Base-by-base conservation (phyloP, 345 rosid genomes). In the Aethionema arabicum region DNA sequence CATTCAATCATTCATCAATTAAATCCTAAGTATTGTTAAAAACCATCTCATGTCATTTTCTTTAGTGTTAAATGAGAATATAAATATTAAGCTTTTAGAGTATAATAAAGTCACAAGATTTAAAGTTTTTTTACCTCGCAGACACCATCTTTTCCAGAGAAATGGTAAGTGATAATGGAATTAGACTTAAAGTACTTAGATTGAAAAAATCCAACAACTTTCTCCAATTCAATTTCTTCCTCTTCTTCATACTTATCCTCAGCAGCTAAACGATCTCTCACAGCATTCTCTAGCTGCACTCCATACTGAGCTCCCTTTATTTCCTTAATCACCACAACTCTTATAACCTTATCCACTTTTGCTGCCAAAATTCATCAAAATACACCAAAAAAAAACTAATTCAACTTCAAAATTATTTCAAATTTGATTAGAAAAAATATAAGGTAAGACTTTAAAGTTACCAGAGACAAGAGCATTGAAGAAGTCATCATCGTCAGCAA, bases 221-320 rank as follows among this genome's bases (percentile, higher is more conserved):
- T 84, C 81, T 92, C 96, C 5, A 92, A 69, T 15, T 82, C 98
- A 4, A 57, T 80, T 70, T 89, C 98, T 65, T 92, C 98, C 58
- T 89, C 96, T 42, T 92, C 98, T 59, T 92, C 95, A 48, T 92
- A 92, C 72, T 85, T 81, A 71, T 92, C 98, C 2, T 58, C 88
- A 2, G 72, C 98, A 0, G 85, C 96, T 46, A 92, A 76, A 70
- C 93, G 72, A 68, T 92, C 98, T 69, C 95, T 89, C 65, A 92
- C 96, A 0, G 82, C 31, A 58, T 81, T 80, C 73, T 92, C 98
- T 30, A 92, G 74, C 59, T 86, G 95, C 15, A 84, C 95, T 21
- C 96, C 98, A 33, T 92, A 92, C 53, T 92, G 98, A 13, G 98
- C 77, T 16, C 98, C 98, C 44, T 92, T 92, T 32, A 92, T 86